Conservation (phyloP, 2,329 filamentous ascomycete species). For the Cladosporium sp. region DNA sequence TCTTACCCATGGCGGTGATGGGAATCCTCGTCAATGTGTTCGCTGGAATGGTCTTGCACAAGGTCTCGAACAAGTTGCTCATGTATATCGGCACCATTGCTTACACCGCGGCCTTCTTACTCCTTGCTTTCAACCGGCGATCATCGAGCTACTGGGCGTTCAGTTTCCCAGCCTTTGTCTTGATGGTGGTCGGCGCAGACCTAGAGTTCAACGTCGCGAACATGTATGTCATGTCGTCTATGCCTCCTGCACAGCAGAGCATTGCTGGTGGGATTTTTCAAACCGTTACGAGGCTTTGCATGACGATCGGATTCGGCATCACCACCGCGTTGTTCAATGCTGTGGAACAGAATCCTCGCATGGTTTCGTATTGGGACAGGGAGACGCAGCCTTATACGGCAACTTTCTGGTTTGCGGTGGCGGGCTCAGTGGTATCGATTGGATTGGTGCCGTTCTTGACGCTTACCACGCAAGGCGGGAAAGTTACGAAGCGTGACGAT, state of each 20-base stretch:
- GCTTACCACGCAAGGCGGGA: slow-evolving; percentile 54
- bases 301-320: slow-evolving; percentile 61
- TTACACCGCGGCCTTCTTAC: slow-evolving; percentile 49
- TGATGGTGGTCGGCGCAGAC: slow-evolving; percentile 66
- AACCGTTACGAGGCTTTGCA: slow-evolving; percentile 62
- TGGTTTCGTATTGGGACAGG: slow-evolving; percentile 45
- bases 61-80: slow-evolving; percentile 63
- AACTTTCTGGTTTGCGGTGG: slow-evolving; percentile 53
- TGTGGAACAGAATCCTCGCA: slow-evolving; percentile 34
- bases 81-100: slow-evolving; percentile 54
- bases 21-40: slow-evolving; percentile 65
- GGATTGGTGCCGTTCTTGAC: slow-evolving; percentile 54
- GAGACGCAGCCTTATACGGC: slow-evolving; percentile 52
- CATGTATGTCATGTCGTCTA: slow-evolving; percentile 69
- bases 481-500: slow-evolving; percentile 20
- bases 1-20: slow-evolving; percentile 65
- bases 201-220: slow-evolving; percentile 72
- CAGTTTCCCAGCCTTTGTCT: slow-evolving; percentile 60
- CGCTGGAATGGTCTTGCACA: slow-evolving; percentile 62
- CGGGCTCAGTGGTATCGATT: slow-evolving; percentile 46
- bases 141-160: slow-evolving; percentile 65
- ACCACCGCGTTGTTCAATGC: slow-evolving; percentile 62
- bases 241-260: slow-evolving; percentile 63
- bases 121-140: slow-evolving; percentile 58
- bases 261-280: slow-evolving; percentile 69